These are phyloP conservation scores for Trypethelium eluteriae DNA, from an alignment of 495 filamentous ascomycete species.

Conservation along the genomic window DNA sequence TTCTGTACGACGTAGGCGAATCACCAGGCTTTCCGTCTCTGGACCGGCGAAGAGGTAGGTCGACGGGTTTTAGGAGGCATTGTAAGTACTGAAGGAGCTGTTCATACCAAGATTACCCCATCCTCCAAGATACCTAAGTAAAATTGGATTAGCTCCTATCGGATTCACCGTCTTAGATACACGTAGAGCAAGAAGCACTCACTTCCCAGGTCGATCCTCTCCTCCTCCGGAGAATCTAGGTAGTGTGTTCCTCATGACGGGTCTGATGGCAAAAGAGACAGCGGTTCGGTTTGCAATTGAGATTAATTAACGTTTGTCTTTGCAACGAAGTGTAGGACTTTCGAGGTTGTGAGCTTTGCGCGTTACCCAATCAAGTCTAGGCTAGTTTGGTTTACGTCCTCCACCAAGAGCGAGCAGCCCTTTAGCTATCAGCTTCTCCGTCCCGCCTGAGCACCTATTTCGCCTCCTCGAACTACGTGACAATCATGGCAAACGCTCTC, in stretches of 20 bases:
- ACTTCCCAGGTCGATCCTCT: slow-evolving; percentile 36
- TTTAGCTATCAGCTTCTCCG: slow-evolving; percentile 16
- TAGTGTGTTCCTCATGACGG: neutral
- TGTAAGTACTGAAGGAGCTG: neutral
- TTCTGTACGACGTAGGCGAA: neutral
- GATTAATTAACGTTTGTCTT: neutral
- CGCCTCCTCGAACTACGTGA: slow-evolving; percentile 19
- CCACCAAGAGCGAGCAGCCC: neutral
- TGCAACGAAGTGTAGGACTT: neutral
- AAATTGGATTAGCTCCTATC: neutral
- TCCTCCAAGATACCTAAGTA: slow-evolving; percentile 63
- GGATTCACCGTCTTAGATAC: neutral
- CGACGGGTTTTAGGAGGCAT: slow-evolving; percentile 15
- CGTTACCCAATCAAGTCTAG: neutral
- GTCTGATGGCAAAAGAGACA: neutral
- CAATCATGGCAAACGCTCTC: slow-evolving; percentile 56
- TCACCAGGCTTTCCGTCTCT: neutral
- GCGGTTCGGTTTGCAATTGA: neutral
- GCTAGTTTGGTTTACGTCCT: neutral
- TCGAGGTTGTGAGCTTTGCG: neutral
- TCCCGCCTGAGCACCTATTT: slow-evolving; percentile 13
- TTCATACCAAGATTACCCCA: slow-evolving; percentile 78
- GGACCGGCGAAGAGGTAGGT: neutral
- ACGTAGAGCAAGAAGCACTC: slow-evolving; percentile 20
- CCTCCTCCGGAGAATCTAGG: slow-evolving; percentile 24